Conservation (phyloP, 2,329 filamentous ascomycete species). For the Verticillium nubilum region DNA sequence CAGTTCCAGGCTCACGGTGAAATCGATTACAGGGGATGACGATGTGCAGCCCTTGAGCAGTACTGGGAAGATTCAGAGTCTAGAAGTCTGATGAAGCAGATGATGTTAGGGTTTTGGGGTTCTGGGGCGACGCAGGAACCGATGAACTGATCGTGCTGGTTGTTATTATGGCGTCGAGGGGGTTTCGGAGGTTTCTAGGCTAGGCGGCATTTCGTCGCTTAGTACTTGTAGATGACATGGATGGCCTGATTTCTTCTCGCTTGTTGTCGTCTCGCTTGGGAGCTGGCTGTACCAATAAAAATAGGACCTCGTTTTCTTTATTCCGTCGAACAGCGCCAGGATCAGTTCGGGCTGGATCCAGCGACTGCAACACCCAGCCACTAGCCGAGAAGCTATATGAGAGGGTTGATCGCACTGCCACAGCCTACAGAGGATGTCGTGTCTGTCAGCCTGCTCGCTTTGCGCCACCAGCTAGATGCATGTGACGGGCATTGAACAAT, state of each 20-base stretch:
- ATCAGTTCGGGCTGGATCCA: too few relatives aligned
- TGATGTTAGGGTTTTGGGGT: background rate
- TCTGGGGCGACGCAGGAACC: background rate
- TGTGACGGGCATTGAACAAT: too few relatives aligned
- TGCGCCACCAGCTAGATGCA: background rate
- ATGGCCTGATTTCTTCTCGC: background rate
- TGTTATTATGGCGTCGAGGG: background rate
- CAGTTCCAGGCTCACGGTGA: slow-evolving; percentile 49
- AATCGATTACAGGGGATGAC: slow-evolving; percentile 34
- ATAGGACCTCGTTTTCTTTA: background rate
- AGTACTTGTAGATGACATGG: slow-evolving; percentile 7
- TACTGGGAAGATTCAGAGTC: slow-evolving; percentile 51
- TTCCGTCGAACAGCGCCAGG: too few relatives aligned
- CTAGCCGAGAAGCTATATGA: too few relatives aligned
- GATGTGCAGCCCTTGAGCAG: slow-evolving; percentile 50
- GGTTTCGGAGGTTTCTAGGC: slow-evolving; percentile 3
- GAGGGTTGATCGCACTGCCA: too few relatives aligned
- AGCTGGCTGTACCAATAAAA: background rate
- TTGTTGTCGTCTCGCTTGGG: background rate
- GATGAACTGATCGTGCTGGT: slow-evolving; percentile 1
- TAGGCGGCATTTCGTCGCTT: slow-evolving; percentile 2
- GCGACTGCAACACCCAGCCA: too few relatives aligned
- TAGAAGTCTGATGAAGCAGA: slow-evolving; percentile 37
- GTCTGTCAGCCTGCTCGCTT: too few relatives aligned
- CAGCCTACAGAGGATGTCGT: too few relatives aligned